Base-by-base conservation (phyloP, 177 flowering plant species). In the Telopea speciosissima region DNA sequence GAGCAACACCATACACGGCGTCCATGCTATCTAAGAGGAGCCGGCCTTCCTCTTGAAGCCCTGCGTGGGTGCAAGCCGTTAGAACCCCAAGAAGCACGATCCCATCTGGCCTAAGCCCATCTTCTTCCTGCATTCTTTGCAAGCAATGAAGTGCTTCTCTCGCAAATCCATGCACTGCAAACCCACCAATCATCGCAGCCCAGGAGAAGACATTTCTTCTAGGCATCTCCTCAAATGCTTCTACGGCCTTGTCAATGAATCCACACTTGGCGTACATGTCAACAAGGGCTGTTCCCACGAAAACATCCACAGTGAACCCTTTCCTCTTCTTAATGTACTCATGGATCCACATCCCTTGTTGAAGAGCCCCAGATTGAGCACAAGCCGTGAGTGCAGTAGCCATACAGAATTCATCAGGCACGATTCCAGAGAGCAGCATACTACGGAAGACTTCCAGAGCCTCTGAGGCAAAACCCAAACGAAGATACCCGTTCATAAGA, bases 201-300 rank as follows among this genome's bases (percentile, higher is more conserved):
- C 89, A 88, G 1, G 85, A 75, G 72, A 78, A 76, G 40, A 70
- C 79, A 69, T 83, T 83, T 77, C 82, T 83, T 24, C 73, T 73
- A 3, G 69, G 65, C 82, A 85, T 84, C 42, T 63, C 64, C 44
- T 82, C 80, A 71, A 88, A 87, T 9, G 80, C 81, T 45, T 78
- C 75, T 11, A 67, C 63, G n/a, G 85, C 86, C 66, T 74, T 67
- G 24, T 74, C 80, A 52, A 88, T 70, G 65, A 79, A 79, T 40
- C 92, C 90, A 71, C 89, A 83, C 70, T 85, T 87, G 7, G 87
- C 84, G 71, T 85, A 89, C 87, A 86, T 86, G 66, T 87, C 87
- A 59, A 87, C 88, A 17, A 88, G 83, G 0, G 89, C 83, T 11
- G 87, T 85, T 21, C 82, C 83, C 44, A 87, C 45, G 62, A 81